phyloP scores from a whole-genome alignment of 768 basidiomycete species.

The Boletellus ananas region DNA sequence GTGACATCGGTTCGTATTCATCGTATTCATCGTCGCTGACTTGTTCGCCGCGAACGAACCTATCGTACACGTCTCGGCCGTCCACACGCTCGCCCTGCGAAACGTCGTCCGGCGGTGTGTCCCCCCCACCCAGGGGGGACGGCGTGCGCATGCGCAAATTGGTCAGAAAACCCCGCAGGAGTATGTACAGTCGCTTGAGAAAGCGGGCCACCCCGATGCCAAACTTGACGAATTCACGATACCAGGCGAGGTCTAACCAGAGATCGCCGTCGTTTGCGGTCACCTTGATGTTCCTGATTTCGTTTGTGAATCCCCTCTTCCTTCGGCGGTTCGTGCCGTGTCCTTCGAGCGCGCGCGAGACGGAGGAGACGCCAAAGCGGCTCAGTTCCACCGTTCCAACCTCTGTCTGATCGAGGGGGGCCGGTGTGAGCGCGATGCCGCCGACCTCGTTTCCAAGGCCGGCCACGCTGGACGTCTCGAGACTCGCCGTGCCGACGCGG shows the following conservation, averaged over 20 bases:
- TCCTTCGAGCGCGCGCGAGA: conserved; percentile 29
- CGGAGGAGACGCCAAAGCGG: conserved; percentile 39
- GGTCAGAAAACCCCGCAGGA: conserved; percentile 18
- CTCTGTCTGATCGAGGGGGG: conserved; percentile 15
- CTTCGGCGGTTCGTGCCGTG: conserved; percentile 20
- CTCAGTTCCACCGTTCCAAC: conserved; percentile 38
- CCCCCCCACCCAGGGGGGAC: conserved; percentile 4
- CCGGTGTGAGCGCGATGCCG: conserved; percentile 35
- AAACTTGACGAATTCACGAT: conserved; percentile 37
- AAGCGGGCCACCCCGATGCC: conserved; percentile 26
- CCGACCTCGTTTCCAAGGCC: conserved; percentile 76
- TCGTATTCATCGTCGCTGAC: conserved; percentile 49
- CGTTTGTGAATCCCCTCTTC: conserved; percentile 45
- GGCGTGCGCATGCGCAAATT: conserved; percentile 7
- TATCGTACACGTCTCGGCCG: conserved; percentile 44
- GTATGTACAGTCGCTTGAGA: conserved; percentile 18
- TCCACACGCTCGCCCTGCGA: conserved; percentile 15
- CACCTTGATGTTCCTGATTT: conserved; percentile 43
- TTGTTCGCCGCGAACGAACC: conserved; percentile 59
- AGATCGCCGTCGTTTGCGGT: conserved; percentile 34
- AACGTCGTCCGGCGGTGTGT: conserved; percentile 6
- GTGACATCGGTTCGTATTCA: conserved; percentile 29
- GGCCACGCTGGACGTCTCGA: conserved; percentile 68
- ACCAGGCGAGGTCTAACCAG: conserved; percentile 40
- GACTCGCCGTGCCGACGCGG: conserved; percentile 67